phyloP scores from a whole-genome alignment of 2,329 filamentous ascomycete genomes.

The Pseudocercospora cruenta region DNA sequence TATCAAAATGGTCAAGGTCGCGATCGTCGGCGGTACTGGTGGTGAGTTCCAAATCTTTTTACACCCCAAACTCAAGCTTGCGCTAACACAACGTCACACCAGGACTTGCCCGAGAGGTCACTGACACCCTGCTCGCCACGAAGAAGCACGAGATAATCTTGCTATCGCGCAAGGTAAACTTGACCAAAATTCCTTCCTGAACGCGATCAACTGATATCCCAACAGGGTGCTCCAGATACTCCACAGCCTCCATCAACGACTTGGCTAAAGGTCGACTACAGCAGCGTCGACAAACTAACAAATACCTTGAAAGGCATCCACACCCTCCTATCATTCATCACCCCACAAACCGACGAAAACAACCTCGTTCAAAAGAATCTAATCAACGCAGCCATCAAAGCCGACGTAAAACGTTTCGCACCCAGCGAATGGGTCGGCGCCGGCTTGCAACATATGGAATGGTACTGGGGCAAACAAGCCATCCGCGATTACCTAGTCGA shows the following conservation, averaged over 20 bases:
- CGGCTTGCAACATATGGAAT: conserved; percentile 42
- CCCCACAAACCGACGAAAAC: conserved; percentile 12
- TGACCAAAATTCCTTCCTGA: neutral
- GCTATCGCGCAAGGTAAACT: conserved; percentile 52
- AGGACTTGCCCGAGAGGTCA: conserved; percentile 53
- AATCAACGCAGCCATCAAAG: conserved; percentile 19
- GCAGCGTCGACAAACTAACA: conserved; percentile 1
- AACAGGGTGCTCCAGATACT: neutral
- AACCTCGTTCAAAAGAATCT: conserved; percentile 19
- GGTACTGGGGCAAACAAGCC: conserved; percentile 57
- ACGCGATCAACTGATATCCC: neutral
- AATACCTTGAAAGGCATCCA: conserved; percentile 12
- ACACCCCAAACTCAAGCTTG: neutral
- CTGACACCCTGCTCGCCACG: conserved; percentile 54
- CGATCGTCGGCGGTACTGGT: conserved; percentile 51
- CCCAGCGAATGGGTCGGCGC: conserved; percentile 21
- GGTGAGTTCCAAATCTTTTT: conserved; percentile 36
- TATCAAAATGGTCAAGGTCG: conserved; percentile 50
- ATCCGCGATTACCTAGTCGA: conserved; percentile 56
- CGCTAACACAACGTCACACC: neutral
- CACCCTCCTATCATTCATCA: conserved; percentile 23
- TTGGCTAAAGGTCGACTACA: conserved; percentile 11
- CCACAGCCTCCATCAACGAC: neutral
- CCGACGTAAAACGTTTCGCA: conserved; percentile 20
- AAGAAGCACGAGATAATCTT: conserved; percentile 59